Base-by-base conservation (phyloP, 345 rosid genomes). In the Populus davidiana region DNA sequence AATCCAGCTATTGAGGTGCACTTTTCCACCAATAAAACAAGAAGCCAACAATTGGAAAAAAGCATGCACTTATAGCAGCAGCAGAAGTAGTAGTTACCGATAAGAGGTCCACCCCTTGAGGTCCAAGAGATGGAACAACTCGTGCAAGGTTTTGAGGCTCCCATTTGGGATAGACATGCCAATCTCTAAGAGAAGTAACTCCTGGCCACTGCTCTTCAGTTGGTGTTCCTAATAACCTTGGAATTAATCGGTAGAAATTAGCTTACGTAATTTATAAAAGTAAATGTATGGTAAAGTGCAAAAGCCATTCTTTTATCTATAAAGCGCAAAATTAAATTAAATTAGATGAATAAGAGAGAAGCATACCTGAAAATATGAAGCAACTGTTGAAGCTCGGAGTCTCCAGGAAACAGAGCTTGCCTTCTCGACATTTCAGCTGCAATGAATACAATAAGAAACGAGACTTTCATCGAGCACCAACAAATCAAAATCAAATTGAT, bases 91-190 rank as follows among this genome's bases (percentile, higher is more conserved):
- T 56, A 61, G 21, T 80, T 88, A 95, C 98, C 82, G 89, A 83
- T 50, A 95, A 86, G 82, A 95, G 98, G 74, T 93, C 98, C 75
- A 94, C 89, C 70, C 99, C 99, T 33, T 95, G 89, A 31, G 91
- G 83, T 27, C 82, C 84, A n/a, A 95, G 93, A 69, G 91, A 67
- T 8, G 99, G 96, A 72, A 91, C 97, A 67, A 87, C 92, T 14
- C 88, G 93, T 0, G 88, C 84, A 75, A 92, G 82, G 81, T 84
- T 81, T 77, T 95, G 98, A 50, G 92, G 86, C 77, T 90, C 91
- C 99, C 99, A 95, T 65, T 63, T 83, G 20, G 97, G 98, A 81
- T 93, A 95, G 11, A 87, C 91, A 81, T 95, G 99, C 98, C 99
- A 95, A 76, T 95, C 99, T 78, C 92, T 81, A 69, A 93, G 84